A percentile compares a stretch with the other conserved stretches of the same genome.
Conservation (phyloP, 768 basidiomycete species). For the Tricholoma sp. region DNA sequence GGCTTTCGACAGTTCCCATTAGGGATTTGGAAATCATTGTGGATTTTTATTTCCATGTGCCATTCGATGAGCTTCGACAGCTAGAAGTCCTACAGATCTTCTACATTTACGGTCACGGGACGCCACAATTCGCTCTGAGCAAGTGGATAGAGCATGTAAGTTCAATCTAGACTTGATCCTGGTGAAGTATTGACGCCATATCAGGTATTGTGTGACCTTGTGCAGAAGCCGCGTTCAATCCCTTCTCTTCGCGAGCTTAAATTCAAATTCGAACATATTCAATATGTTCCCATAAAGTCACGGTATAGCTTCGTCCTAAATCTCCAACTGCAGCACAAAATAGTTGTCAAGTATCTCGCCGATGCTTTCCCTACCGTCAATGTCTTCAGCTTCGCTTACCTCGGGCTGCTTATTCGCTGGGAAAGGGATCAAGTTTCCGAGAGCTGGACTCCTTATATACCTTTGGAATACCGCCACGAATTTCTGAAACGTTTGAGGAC, state of each 20-base stretch:
- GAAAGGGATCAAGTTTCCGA: neutral
- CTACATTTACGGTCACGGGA: neutral
- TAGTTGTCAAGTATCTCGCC: neutral
- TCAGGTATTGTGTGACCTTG: neutral
- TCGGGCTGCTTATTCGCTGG: conserved; percentile 8
- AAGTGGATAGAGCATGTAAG: neutral
- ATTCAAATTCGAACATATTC: neutral
- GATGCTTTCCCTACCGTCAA: conserved; percentile 10
- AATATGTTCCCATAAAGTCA: too few species aligned
- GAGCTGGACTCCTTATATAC: conserved; percentile 6
- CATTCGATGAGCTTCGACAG: neutral
- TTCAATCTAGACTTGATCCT: neutral
- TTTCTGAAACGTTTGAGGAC: neutral
- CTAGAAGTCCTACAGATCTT: neutral
- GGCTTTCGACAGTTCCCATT: neutral
- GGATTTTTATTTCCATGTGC: neutral
- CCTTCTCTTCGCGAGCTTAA: conserved; percentile 3
- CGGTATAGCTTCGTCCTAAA: neutral
- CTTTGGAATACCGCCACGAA: neutral
- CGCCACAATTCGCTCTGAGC: too few species aligned
- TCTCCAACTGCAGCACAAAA: conserved; percentile 5
- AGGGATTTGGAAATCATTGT: neutral
- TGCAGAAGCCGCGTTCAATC: conserved; percentile 6
- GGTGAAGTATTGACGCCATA: neutral
- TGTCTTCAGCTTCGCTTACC: conserved; percentile 1